phyloP scores from a whole-genome alignment of 371 early-diverging fungal genomes.

The Apophysomyces variabilis region DNA sequence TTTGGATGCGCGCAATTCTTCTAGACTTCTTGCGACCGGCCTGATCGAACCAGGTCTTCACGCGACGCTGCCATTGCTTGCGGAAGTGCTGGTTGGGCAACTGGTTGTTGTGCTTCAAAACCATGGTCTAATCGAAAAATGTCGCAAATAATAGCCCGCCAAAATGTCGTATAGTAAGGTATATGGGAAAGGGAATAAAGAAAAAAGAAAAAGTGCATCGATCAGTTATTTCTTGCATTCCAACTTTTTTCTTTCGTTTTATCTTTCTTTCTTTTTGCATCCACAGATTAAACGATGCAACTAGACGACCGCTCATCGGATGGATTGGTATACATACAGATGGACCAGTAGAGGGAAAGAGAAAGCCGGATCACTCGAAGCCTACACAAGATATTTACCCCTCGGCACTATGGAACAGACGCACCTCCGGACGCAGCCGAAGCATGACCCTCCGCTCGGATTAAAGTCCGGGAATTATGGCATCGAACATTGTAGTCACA shows the following conservation, averaged over 20 bases:
- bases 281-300: neutral
- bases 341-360: constrained; percentile 16
- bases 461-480: neutral
- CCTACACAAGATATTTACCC: constrained; percentile 11
- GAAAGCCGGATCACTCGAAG: constrained; percentile 7
- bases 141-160: neutral
- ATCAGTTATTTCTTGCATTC: neutral
- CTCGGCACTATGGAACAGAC: neutral
- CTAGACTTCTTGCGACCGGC: constrained; percentile 95
- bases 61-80: constrained; percentile 98
- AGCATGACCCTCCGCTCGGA: no score
- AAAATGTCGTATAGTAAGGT: neutral
- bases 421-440: neutral
- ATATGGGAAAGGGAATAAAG: neutral
- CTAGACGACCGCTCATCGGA: neutral
- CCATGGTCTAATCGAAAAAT: constrained; percentile 34
- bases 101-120: constrained; percentile 98
- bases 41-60: constrained; percentile 99
- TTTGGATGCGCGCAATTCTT: constrained; percentile 86
- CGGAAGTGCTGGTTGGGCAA: constrained; percentile 99
- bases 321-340: constrained; percentile 11
- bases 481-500: neutral
- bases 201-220: neutral
- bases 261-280: neutral
- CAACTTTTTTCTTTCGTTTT: neutral